Base-by-base conservation (phyloP, 139 green algal species). In the Dunaliella sp. region DNA sequence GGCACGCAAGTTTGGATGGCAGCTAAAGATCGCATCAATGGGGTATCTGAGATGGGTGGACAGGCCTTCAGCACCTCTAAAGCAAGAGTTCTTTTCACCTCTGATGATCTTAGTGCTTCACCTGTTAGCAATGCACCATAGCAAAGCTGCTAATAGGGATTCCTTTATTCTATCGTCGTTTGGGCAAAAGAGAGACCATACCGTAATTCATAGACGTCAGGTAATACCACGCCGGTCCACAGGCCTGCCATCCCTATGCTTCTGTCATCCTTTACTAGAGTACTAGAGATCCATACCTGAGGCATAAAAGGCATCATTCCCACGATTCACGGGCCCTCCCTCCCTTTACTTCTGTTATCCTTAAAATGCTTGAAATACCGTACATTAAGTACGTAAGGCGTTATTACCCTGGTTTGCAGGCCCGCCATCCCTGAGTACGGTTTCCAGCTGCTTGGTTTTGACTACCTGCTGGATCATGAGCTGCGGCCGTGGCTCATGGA, bases 401-500 rank as follows among this genome's bases (percentile, higher is more conserved):
- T 65, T 7, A 16, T 65, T 65, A 16, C 48, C 16, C n/a, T n/a
- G n/a, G n/a, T 65, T n/a, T 25, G 31, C 81, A 85, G 81, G 38
- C 88, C 88, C 0, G 34, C 77, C 37, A 77, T 92, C 22, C 80
- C 82, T 57, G 80, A 89, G 37, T 94, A 94, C 79, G 91, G 91
- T 24, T 93, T 93, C 38, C 91, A 94, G 82, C 82, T 93, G 77
- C 30, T 94, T 37, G 91, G 91, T 1, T 59, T 88, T 30, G 91
- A 94, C 81, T 92, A 89, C 75, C 35, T 94, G 36, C 25, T 94
- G 58, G 91, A 93, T 38, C 84, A 89, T 0, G n/a, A 72, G 1
- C 31, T 90, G 75, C 38, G 16, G 36, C 90, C 90, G 0, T 94
- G 91, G 91, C 85, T 94, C 78, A 88, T 94, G 25, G 91, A 94